Base-by-base conservation (phyloP, 768 basidiomycete species). In the Pleurotus eryngii region DNA sequence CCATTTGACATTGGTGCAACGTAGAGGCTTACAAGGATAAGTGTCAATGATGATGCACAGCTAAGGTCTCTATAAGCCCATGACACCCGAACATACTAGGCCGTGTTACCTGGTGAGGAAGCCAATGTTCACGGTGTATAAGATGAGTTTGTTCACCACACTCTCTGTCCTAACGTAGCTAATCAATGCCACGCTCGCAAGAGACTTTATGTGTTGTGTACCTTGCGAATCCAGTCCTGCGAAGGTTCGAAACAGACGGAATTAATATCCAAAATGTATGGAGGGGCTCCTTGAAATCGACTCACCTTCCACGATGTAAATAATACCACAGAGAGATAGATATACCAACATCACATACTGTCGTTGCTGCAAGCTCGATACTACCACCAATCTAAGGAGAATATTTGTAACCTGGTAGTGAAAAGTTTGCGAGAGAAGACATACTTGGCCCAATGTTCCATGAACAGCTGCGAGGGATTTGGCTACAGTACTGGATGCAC, bases 121-220 rank as follows among this genome's bases (percentile, higher is more conserved):
- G 48, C 59, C 59, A 35, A 60, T 56, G 50, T 60, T 60, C 40
- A 57, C 59, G 30, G 51, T 60, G 56, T 57, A 60, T 9, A 60
- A 42, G 20, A 60, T 60, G 46, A 60, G 56, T 24, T 55, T 57
- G 39, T 60, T 56, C 18, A 60, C 56, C 37, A 60, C 56, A 37
- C 47, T 60, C 55, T 60, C 59, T 11, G 59, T 60, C 3, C 54
- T 55, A 20, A 11, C 20, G 47, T 47, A 51, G 45, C 15, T 30
- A 35, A 30, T 18, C 24, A 6, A 47, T 45, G 15, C 37, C 42
- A 14, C 8, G 14, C 2, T 30, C 27, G 11, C 12, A 18, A 3
- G 37, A 24, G 11, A 45, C 26, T 7, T 27, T n/a, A 14, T 15
- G 6, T 46, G 5, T 35, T 8, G 46, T 30, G 49, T 39, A 60